Evolutionary conservation across 192 early-diverging fungal genomes (phyloP).

Genomic region (Coemansia sp.): DNA sequence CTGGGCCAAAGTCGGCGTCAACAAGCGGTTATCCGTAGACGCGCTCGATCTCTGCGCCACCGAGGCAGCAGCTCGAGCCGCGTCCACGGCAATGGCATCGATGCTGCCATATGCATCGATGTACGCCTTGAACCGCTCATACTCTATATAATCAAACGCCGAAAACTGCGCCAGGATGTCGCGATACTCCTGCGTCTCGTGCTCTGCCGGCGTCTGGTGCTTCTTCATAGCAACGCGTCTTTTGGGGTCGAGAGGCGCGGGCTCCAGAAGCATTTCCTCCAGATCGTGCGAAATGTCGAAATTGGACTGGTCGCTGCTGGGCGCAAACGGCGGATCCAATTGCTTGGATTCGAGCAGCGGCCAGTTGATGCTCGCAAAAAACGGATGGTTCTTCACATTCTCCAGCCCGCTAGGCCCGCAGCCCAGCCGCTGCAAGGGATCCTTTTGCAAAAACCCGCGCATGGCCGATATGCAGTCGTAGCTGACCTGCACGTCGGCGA

Average conservation of each 20-base stretch:
- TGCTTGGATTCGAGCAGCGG: constrained; percentile 68
- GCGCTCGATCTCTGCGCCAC: constrained; percentile 3
- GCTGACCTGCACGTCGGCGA: constrained; percentile 56
- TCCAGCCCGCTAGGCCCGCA: constrained; percentile 71
- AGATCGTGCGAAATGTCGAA: constrained; percentile 96
- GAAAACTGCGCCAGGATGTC: constrained; percentile 73
- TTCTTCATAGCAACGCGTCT: constrained; percentile 63
- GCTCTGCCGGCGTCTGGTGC: constrained; percentile 27
- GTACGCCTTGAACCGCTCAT: constrained; percentile 70
- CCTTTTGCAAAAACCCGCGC: constrained; percentile 74
- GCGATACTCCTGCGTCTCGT: constrained; percentile 61
- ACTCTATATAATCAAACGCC: constrained; percentile 81
- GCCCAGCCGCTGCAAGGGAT: constrained; percentile 77
- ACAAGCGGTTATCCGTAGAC: not conserved
- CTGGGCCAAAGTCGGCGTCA: constrained; percentile 12
- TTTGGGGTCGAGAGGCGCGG: constrained; percentile 86
- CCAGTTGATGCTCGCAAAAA: constrained; percentile 81
- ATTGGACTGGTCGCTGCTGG: constrained; percentile 85
- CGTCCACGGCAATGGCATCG: constrained; percentile 33
- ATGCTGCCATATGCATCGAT: constrained; percentile 59
- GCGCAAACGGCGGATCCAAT: constrained; percentile 77
- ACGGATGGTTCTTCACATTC: constrained; percentile 73
- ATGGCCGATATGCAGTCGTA: constrained; percentile 73
- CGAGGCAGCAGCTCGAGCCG: constrained; percentile 16
- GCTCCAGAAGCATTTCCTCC: constrained; percentile 96